phyloP scores from a whole-genome alignment of 148 eudicot genomes.

The Rhododendron simsii region DNA sequence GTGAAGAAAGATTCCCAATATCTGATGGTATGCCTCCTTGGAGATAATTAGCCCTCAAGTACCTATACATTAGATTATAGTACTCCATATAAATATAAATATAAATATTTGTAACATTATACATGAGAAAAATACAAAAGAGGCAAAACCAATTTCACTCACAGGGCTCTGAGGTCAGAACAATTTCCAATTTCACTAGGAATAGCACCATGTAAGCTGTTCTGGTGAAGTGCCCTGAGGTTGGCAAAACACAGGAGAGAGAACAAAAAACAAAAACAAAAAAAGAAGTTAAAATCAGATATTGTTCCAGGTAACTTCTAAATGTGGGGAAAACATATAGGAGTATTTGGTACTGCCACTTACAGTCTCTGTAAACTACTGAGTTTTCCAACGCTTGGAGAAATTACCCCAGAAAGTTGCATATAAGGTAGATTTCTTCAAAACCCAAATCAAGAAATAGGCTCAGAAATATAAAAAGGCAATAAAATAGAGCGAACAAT shows the following conservation, averaged over 20 bases:
- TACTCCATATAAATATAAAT: background rate
- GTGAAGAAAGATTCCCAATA: constrained; percentile 75
- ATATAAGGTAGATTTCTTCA: constrained; percentile 82
- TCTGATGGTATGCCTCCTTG: constrained; percentile 94
- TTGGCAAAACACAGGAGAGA: background rate
- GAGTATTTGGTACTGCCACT: constrained; percentile 24
- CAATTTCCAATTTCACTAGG: constrained; percentile 81
- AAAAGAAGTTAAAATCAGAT: background rate
- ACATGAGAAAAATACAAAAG: background rate
- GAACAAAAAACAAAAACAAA: background rate
- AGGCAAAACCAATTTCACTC: constrained; percentile 27
- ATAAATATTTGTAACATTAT: background rate
- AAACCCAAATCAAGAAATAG: constrained; percentile 12
- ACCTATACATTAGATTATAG: constrained; percentile 33
- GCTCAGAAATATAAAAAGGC: background rate
- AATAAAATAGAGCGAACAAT: background rate
- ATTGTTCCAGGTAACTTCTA: background rate
- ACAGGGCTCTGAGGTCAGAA: constrained; percentile 87
- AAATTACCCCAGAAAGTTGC: constrained; percentile 81
- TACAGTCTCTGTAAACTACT: constrained; percentile 79
- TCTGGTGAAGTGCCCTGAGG: constrained; percentile 88
- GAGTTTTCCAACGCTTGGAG: constrained; percentile 88
- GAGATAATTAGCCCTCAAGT: constrained; percentile 80
- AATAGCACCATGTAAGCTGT: constrained; percentile 79
- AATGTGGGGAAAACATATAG: background rate